Conservation (phyloP, 2,329 filamentous ascomycete genomes). For the Microcyclosporella mali region DNA sequence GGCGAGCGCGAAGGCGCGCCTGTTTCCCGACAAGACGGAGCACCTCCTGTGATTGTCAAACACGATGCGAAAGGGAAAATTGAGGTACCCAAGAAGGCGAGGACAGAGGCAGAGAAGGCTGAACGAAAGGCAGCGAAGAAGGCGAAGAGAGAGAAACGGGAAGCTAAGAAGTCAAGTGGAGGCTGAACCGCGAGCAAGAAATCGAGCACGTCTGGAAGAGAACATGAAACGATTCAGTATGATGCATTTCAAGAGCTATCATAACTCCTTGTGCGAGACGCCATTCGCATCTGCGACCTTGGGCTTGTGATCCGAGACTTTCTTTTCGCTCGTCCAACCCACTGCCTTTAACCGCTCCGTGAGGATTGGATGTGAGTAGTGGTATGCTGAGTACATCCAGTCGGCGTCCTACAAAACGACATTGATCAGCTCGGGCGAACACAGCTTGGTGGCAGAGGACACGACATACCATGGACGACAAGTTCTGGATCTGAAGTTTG, state of each 20-base stretch:
- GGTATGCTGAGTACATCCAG: constrained; percentile 96
- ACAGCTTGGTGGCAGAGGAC: too few relatives aligned
- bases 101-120: constrained; percentile 41
- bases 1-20: constrained; percentile 30
- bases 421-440: neutral
- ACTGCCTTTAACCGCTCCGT: constrained; percentile 88
- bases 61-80: constrained; percentile 20
- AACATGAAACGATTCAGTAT: neutral
- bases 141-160: neutral
- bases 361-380: constrained; percentile 95
- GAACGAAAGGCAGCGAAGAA: constrained; percentile 41
- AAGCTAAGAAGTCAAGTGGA: too few relatives aligned
- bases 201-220: too few relatives aligned
- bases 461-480: constrained; percentile 71
- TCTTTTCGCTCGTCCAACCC: constrained; percentile 69
- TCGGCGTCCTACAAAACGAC: constrained; percentile 61
- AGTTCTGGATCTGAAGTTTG: constrained; percentile 96
- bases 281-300: constrained; percentile 13
- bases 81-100: constrained; percentile 11
- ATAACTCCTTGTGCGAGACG: constrained; percentile 16
- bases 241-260: neutral
- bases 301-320: constrained; percentile 43
- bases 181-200: too few relatives aligned
- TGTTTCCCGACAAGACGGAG: constrained; percentile 30
- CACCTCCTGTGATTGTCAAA: constrained; percentile 21